Conservation (phyloP, 2,329 filamentous ascomycete species). For the Geosmithia morbida region DNA sequence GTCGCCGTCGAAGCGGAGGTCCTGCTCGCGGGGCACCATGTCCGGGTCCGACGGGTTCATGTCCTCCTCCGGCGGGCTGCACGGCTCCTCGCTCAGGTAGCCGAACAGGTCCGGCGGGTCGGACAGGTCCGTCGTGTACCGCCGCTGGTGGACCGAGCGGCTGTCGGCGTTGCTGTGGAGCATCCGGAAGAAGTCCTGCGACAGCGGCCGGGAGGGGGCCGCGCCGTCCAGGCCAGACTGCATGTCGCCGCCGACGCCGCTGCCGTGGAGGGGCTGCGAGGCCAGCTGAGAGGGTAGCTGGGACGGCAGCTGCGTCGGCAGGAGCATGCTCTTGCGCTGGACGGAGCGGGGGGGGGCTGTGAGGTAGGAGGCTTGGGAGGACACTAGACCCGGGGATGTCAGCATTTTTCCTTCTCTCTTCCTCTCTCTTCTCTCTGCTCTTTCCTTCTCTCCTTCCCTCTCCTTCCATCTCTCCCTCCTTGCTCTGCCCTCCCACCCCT, state of each 20-base stretch:
- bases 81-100: conserved; percentile 58
- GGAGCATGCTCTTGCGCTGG: conserved; percentile 42
- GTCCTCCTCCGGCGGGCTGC: conserved; percentile 62
- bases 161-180: conserved; percentile 62
- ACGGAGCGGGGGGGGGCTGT: conserved; percentile 24
- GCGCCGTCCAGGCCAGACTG: conserved; percentile 28
- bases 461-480: too few species aligned
- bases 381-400: neutral
- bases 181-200: conserved; percentile 59
- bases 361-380: conserved; percentile 39
- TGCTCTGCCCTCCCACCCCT: too few species aligned
- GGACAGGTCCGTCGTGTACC: conserved; percentile 54
- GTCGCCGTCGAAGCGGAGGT: conserved; percentile 65
- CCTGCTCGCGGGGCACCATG: conserved; percentile 63
- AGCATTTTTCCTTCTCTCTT: neutral
- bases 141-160: conserved; percentile 50
- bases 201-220: conserved; percentile 46
- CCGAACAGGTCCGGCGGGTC: conserved; percentile 67
- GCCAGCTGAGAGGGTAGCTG: conserved; percentile 31
- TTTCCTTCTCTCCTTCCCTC: too few species aligned
- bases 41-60: conserved; percentile 70
- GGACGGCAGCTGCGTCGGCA: conserved; percentile 31
- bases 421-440: neutral
- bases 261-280: neutral
- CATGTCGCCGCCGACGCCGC: too few species aligned